Base-by-base conservation (phyloP, 495 filamentous ascomycete species). In the Daldinia decipiens region DNA sequence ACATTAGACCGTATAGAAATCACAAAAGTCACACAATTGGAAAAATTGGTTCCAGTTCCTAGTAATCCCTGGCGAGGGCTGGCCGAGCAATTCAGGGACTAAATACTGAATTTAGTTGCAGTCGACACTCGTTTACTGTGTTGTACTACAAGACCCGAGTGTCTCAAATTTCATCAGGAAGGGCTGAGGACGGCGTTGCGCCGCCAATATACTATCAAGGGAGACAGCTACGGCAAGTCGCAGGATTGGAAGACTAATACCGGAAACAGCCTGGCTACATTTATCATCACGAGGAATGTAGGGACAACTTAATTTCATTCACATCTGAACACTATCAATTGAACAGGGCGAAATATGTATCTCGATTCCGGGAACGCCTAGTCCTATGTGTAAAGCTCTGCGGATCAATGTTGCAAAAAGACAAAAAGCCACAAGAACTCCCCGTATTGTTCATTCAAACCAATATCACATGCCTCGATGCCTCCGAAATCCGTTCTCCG, bases 361-460 rank as follows among this genome's bases (percentile, higher is more conserved):
- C 36, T 60, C 51, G 29, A 62, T 74, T 61, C 72, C 69, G 72
- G 52, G 60, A 70, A 74, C 72, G 74, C 74, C 72, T 64, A 39
- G 34, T 67, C 72, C 70, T 62, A 73, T 71, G 72, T 76, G 65
- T 66, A 54, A 59, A 72, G 58, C 62, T 62, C 65, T 62, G 24
- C 63, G 63, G 51, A 70, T 57, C 53, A 47, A 70, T 61, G 64
- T 24, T 55, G 61, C 59, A 67, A 61, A 67, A 72, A 55, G 29
- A 67, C 15, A 62, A 61, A 70, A 66, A 67, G 60, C 27, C 67
- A 73, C 59, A 70, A 68, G 11, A 67, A 74, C 63, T 59, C 57
- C 53, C 55, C 70, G 43, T 72, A 67, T 74, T 75, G 69, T 50
- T 75, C 74, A 71, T 65, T 73, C 53, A 75, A 58, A 58, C 68